phyloP scores from a whole-genome alignment of 805 yeast species.

The Candida chilensis region DNA sequence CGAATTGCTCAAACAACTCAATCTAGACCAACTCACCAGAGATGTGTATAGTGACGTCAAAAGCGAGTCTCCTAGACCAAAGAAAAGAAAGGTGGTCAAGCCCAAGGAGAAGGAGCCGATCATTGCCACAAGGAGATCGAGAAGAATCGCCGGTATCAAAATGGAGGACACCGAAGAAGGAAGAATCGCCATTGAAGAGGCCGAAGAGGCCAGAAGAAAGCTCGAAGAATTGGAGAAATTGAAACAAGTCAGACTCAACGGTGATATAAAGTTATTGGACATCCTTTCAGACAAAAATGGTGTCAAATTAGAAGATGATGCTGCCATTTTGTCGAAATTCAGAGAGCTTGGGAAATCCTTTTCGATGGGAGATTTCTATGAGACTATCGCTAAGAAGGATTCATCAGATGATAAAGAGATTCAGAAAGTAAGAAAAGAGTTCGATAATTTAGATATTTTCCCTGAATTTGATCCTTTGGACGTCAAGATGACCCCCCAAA shows the following conservation, averaged over 20 bases:
- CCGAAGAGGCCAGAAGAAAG: slow-evolving; percentile 18
- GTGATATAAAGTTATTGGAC: slow-evolving; percentile 58
- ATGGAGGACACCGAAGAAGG: slow-evolving; percentile 40
- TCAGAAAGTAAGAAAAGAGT: slow-evolving; percentile 39
- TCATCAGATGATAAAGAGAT: slow-evolving; percentile 28
- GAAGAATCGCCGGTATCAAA: slow-evolving; percentile 67
- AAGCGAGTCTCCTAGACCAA: slow-evolving; percentile 9
- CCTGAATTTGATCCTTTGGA: slow-evolving; percentile 59
- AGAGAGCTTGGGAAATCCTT: slow-evolving; percentile 36
- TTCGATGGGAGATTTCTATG: slow-evolving; percentile 67
- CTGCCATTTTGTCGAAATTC: slow-evolving; percentile 22
- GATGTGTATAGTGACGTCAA: slow-evolving; percentile 40
- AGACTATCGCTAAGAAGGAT: slow-evolving; percentile 31
- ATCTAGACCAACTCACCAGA: slow-evolving; percentile 48
- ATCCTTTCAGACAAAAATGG: slow-evolving; percentile 28
- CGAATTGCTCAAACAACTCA: slow-evolving; percentile 61
- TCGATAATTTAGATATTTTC: slow-evolving; percentile 41
- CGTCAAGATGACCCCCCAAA: slow-evolving; percentile 57
- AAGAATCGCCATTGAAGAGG: slow-evolving; percentile 22
- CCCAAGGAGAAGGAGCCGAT: slow-evolving; percentile 13
- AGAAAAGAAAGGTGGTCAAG: slow-evolving; percentile 12
- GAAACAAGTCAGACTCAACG: slow-evolving; percentile 51
- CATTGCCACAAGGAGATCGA: slow-evolving; percentile 65
- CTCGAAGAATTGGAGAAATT: slow-evolving; percentile 34
- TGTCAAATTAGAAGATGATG: slow-evolving; percentile 17